Conservation (phyloP, 2,329 filamentous ascomycete genomes). For the Nakataea oryzae region DNA sequence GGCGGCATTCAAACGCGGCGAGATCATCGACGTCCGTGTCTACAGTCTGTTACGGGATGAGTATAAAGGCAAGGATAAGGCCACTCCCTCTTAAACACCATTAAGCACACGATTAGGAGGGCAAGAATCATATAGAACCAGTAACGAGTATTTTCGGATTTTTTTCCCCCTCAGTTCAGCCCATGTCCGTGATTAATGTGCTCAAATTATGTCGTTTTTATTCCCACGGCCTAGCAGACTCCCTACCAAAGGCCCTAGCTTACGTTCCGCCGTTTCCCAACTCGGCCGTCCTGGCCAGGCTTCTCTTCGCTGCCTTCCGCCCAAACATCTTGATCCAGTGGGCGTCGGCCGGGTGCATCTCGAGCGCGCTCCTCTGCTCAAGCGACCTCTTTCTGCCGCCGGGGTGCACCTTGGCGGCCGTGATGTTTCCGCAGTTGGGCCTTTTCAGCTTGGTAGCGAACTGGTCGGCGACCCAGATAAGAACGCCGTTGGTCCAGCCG, state of each 20-base stretch:
- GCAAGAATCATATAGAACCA: not conserved
- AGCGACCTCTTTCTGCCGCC: conserved; percentile 16
- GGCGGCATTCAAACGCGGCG: conserved; percentile 29
- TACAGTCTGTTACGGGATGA: conserved; percentile 21
- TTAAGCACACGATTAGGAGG: not conserved
- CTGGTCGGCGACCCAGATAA: conserved; percentile 55
- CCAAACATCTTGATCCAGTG: conserved; percentile 37
- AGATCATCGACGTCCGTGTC: conserved; percentile 23
- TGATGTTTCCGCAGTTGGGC: conserved; percentile 44
- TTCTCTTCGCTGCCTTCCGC: conserved; percentile 4
- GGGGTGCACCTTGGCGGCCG: conserved; percentile 24
- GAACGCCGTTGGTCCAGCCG: conserved; percentile 59
- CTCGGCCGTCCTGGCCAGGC: not conserved
- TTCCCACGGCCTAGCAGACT: too few species aligned
- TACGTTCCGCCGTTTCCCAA: not conserved
- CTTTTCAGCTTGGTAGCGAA: conserved; percentile 45
- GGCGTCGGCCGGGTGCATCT: conserved; percentile 34
- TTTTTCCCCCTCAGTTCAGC: too few species aligned
- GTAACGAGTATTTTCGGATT: too few species aligned
- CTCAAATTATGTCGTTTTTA: too few species aligned
- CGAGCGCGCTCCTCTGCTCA: conserved; percentile 26
- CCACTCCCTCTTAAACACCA: not conserved
- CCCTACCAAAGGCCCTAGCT: too few species aligned
- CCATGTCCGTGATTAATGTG: too few species aligned
- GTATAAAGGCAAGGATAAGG: not conserved